Conservation (phyloP, 2,329 filamentous ascomycete species). For the Fusarium cicatricum region DNA sequence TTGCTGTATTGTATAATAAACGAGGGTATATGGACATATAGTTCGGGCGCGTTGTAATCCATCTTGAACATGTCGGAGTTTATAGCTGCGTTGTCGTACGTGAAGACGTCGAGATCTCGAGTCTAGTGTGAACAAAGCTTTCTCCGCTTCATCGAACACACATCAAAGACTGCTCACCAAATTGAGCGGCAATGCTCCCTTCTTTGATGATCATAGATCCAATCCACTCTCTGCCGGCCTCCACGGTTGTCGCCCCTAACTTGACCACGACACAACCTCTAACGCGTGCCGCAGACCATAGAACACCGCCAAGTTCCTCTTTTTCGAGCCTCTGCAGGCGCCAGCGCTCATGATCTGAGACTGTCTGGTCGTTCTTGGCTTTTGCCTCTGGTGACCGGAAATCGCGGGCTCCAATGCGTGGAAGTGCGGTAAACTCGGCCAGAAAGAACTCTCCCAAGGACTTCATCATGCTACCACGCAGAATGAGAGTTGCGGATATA, state of each 20-base stretch:
- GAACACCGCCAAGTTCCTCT: slow-evolving; percentile 67
- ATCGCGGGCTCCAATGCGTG: slow-evolving; percentile 83
- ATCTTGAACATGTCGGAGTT: background rate
- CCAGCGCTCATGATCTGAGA: slow-evolving; percentile 60
- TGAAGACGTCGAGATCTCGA: too few species aligned
- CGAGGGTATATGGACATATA: background rate
- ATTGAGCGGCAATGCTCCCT: slow-evolving; percentile 73
- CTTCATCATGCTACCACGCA: slow-evolving; percentile 76
- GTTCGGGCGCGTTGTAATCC: background rate
- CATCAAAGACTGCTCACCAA: slow-evolving; percentile 83
- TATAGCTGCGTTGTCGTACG: too few species aligned
- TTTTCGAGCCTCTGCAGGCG: slow-evolving; percentile 61
- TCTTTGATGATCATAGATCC: slow-evolving; percentile 77
- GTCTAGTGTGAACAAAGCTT: too few species aligned
- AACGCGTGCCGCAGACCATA: slow-evolving; percentile 85
- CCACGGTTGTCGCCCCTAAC: slow-evolving; percentile 83
- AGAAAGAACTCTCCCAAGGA: slow-evolving; percentile 77
- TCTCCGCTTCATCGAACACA: slow-evolving; percentile 66
- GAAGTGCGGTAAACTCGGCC: slow-evolving; percentile 77
- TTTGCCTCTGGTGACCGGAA: slow-evolving; percentile 68
- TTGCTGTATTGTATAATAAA: background rate
- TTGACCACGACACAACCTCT: slow-evolving; percentile 90
- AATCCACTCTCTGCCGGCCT: slow-evolving; percentile 83
- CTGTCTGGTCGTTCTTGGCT: slow-evolving; percentile 45
- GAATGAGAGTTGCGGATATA: slow-evolving; percentile 84